Evolutionary conservation across 495 filamentous ascomycete genomes (phyloP).

Genomic region (Aspergillus campestris): DNA sequence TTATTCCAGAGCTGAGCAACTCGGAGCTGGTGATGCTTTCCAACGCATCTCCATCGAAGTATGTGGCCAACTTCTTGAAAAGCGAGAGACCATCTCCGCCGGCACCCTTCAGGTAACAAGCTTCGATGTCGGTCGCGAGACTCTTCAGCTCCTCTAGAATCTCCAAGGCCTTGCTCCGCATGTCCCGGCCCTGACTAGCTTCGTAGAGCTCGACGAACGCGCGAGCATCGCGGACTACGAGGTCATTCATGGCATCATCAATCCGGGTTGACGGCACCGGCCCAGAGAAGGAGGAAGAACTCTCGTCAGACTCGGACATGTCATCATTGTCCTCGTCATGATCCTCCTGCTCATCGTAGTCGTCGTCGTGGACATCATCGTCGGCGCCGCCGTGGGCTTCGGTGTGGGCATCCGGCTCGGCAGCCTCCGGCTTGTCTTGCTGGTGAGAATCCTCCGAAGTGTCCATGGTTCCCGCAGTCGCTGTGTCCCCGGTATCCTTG

Average conservation of each 20-base stretch:
- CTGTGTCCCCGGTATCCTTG: constrained; percentile 8
- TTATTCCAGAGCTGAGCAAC: constrained; percentile 80
- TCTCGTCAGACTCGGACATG: constrained; percentile 57
- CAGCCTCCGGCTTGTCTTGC: neutral
- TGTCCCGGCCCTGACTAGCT: constrained; percentile 57
- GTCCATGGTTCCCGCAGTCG: constrained; percentile 13
- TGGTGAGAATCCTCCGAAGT: constrained; percentile 10
- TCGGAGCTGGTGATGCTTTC: constrained; percentile 98
- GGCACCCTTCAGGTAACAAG: constrained; percentile 54
- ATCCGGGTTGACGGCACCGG: constrained; percentile 36
- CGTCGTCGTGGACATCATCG: constrained; percentile 43
- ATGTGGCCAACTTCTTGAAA: constrained; percentile 71
- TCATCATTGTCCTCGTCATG: constrained; percentile 55
- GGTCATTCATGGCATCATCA: constrained; percentile 57
- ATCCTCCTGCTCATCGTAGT: constrained; percentile 53
- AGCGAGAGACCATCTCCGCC: constrained; percentile 45
- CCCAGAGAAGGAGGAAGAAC: constrained; percentile 46
- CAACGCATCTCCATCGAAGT: constrained; percentile 79
- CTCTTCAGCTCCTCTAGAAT: constrained; percentile 66
- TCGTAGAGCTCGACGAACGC: constrained; percentile 79
- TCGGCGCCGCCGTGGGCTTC: constrained; percentile 47
- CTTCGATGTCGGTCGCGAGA: constrained; percentile 61
- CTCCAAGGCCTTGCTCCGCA: constrained; percentile 66
- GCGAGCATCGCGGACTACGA: constrained; percentile 66
- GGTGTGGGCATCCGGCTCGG: constrained; percentile 16